Evolutionary conservation across 2,329 filamentous ascomycete species (phyloP), one percentile per base, ranked within the genome.

Genomic region (Aschersonia sp.): DNA sequence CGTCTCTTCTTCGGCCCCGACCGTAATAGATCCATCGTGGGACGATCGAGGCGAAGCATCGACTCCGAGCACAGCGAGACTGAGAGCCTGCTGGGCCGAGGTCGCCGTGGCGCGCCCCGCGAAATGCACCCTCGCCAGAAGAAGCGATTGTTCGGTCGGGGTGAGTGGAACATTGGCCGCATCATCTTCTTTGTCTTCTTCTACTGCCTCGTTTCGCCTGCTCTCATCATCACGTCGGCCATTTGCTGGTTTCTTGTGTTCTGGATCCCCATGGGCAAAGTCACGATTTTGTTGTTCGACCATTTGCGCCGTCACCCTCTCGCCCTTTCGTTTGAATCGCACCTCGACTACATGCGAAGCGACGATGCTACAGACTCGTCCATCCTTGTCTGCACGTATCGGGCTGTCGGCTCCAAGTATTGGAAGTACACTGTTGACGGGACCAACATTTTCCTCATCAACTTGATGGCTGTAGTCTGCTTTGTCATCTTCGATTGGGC

Each of bases 371-470:
- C 84, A 28, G 84, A 88, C 44, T 84, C 85, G 12, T 91, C 89
- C 9, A 91, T 98, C 51, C 72, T 98, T 20, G 75, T 98, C 35
- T 98, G 92, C 74, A 98, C 92, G 5, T 98, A 98, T 67, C 85
- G 94, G 50, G 92, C 92, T 43, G 91, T 94, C 9, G 92, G 92
- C 9, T 74, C 81, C 55, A 91, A 91, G 64, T 98, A 98, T 71
- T 98, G 94, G 91, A 98, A 98, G 68, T 98, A 98, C 67, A 98
- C 92, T 4, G 75, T 98, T 50, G 92, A 98, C 61, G 94, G 92
- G 48, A 98, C 92, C 51, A 98, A 98, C 67, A 94, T 98, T 61
- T 97, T 98, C 68, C 79, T 98, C 55, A 96, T 98, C 72, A 98
- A 98, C 63, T 77, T 98, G 49, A 87, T 97, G 69, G 84, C 80